Evolutionary conservation across 2,329 filamentous ascomycete species (phyloP).

Genomic region (Scolecobasidium constrictum): DNA sequence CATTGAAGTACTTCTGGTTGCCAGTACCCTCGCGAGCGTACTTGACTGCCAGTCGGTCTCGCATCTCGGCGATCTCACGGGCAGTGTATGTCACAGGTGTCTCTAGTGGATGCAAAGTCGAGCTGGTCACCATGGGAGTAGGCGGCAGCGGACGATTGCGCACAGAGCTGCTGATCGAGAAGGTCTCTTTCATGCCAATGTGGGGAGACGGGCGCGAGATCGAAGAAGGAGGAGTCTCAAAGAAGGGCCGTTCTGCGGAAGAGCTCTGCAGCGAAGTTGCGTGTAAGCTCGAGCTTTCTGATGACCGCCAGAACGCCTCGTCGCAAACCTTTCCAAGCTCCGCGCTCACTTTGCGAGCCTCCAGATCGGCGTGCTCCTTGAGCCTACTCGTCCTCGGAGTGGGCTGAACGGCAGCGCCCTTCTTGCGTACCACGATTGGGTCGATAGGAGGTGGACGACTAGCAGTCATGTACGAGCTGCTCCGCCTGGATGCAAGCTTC

Average conservation of each 20-base stretch:
- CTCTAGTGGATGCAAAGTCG: constrained; percentile 17
- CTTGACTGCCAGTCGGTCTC: constrained; percentile 44
- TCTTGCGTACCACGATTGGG: not conserved
- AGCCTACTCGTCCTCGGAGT: constrained; percentile 3
- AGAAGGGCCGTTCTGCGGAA: constrained; percentile 29
- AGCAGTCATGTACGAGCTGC: constrained; percentile 12
- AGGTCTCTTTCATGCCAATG: constrained; percentile 1
- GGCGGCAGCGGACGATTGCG: constrained; percentile 32
- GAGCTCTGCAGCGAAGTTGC: no score
- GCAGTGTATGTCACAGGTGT: constrained; percentile 42
- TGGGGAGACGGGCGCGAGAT: constrained; percentile 21
- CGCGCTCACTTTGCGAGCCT: constrained; percentile 71
- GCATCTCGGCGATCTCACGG: constrained; percentile 46
- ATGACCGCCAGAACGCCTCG: constrained; percentile 73
- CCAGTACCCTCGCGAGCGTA: constrained; percentile 33
- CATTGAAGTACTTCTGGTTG: constrained; percentile 42
- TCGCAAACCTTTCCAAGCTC: constrained; percentile 86
- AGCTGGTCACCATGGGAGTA: constrained; percentile 22
- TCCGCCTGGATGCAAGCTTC: constrained; percentile 14
- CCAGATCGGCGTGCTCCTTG: constrained; percentile 50
- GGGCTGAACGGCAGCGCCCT: not conserved
- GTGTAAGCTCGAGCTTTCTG: constrained; percentile 39
- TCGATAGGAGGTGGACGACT: not conserved
- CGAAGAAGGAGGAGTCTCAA: constrained; percentile 43
- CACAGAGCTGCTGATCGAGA: constrained; percentile 10